These are phyloP conservation scores for Alternaria brassicae DNA, from an alignment of 2,329 filamentous ascomycete species.

Conservation along the genomic window DNA sequence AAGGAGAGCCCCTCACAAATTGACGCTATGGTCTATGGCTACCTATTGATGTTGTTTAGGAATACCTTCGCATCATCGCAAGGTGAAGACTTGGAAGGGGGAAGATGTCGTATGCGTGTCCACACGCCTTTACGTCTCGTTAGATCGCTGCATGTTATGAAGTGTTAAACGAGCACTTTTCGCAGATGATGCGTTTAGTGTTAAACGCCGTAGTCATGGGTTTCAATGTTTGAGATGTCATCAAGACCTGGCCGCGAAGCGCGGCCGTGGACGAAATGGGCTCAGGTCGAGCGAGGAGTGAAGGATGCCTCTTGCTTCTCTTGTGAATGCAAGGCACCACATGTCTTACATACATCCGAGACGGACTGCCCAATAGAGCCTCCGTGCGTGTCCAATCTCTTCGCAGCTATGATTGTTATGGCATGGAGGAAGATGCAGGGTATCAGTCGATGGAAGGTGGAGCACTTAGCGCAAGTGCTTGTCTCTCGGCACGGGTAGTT, in stretches of 20 bases:
- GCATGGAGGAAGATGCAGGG: constrained; percentile 6
- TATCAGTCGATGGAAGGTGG: constrained; percentile 8
- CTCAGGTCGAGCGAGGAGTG: too few species aligned
- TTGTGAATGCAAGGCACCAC: background rate
- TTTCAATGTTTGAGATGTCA: background rate
- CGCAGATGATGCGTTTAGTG: background rate
- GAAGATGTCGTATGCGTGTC: too few species aligned
- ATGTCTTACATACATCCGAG: background rate
- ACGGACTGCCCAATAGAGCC: background rate
- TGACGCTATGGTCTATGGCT: background rate
- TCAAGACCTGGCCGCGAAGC: background rate
- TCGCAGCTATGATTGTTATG: background rate
- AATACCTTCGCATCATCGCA: too few species aligned
- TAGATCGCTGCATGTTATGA: too few species aligned
- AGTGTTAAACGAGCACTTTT: background rate
- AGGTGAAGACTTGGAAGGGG: too few species aligned
- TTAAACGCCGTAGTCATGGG: background rate
- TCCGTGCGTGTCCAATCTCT: background rate
- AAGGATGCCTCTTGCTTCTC: background rate
- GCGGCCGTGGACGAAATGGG: background rate
- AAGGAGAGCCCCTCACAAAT: background rate
- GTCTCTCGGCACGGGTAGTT: constrained; percentile 27
- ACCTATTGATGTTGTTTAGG: background rate
- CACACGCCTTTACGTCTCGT: too few species aligned
- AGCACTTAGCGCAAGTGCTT: constrained; percentile 20